These are phyloP conservation scores for Vigna angularis DNA, from an alignment of 306 rosid species.

Conservation along the genomic window DNA sequence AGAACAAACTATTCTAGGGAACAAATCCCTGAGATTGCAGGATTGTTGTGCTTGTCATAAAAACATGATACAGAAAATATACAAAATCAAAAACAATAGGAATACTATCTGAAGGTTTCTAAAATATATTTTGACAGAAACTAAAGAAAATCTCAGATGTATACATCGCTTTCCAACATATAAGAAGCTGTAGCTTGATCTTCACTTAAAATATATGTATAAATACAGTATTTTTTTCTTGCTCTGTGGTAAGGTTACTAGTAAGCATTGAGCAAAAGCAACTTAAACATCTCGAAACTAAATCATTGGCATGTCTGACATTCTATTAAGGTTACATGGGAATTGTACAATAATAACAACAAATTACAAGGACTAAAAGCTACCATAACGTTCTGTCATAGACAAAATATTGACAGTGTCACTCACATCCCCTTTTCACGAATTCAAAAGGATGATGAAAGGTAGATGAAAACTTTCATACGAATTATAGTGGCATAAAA, in stretches of 20 bases:
- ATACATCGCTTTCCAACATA: background rate
- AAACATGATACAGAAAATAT: no score
- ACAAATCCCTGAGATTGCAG: no score
- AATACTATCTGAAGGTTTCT: no score
- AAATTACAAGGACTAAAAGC: background rate
- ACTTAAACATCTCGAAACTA: slow-evolving; percentile 21
- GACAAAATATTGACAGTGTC: background rate
- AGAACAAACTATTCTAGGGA: no score
- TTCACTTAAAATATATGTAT: background rate
- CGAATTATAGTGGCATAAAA: slow-evolving; percentile 13
- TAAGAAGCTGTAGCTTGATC: slow-evolving; percentile 10
- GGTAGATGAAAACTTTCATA: background rate
- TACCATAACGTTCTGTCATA: background rate
- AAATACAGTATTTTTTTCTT: background rate
- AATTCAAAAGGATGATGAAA: background rate
- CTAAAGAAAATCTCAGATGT: background rate
- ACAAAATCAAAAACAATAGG: no score
- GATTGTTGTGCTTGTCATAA: no score
- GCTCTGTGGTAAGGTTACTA: background rate
- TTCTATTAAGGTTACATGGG: slow-evolving; percentile 7
- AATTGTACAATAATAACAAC: slow-evolving; percentile 5
- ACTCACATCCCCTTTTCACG: background rate
- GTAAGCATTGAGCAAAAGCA: slow-evolving; percentile 12
- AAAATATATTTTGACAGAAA: background rate
- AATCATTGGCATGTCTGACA: background rate